Conservation (phyloP, 257 asterid genomes). For the Solanum medicagineum region DNA sequence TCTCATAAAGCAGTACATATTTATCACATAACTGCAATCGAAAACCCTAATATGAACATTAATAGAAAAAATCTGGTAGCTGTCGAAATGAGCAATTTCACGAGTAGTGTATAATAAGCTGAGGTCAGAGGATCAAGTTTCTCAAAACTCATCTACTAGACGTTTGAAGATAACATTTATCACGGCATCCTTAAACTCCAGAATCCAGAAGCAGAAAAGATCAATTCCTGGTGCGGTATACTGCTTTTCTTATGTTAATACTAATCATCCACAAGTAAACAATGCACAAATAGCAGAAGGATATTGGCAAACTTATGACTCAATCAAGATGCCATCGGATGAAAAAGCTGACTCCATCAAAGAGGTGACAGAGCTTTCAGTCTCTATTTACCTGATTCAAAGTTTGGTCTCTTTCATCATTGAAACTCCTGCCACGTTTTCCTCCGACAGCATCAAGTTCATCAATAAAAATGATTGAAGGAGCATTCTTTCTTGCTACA, state of each 20-base stretch:
- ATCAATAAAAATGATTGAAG: conserved; percentile 86
- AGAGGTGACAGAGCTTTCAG: background rate
- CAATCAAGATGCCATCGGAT: background rate
- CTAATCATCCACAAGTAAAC: background rate
- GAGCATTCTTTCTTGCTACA: conserved; percentile 83
- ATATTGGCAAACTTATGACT: background rate
- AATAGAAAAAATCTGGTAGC: background rate
- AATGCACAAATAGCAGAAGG: background rate
- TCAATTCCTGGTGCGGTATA: background rate
- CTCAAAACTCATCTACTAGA: background rate
- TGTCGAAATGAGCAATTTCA: background rate
- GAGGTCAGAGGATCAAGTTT: background rate
- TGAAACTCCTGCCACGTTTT: conserved; percentile 92
- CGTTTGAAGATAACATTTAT: background rate
- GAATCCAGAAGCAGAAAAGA: background rate
- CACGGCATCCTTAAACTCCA: background rate
- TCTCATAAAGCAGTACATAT: background rate
- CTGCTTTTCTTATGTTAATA: background rate
- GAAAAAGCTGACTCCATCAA: background rate
- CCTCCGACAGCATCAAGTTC: conserved; percentile 99
- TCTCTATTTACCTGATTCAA: conserved; percentile 63
- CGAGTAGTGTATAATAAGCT: background rate
- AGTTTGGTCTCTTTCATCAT: conserved; percentile 96
- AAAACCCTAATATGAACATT: background rate
- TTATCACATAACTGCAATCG: background rate